Base-by-base conservation (phyloP, 1,284 basidiomycete genomes). In the Stygiomarasmius scandens region DNA sequence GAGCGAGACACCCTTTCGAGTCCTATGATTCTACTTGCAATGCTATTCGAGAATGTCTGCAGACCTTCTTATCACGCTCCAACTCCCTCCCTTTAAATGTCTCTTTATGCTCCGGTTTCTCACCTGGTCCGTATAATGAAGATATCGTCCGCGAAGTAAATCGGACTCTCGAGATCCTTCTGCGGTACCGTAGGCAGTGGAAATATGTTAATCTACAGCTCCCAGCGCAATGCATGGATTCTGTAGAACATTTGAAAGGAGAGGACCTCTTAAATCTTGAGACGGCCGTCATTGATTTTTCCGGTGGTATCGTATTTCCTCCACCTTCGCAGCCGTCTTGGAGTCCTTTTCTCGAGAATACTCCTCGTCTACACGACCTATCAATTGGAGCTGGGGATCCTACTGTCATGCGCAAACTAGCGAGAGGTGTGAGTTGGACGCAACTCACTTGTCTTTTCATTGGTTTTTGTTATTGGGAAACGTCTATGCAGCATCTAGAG, bases 21-120 rank as follows among this genome's bases (percentile, higher is more conserved):
- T 34, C 38, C 1, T 49, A 47, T 36, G 19, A 16, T 19, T n/a
- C 12, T 1, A 49, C 49, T 10, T 55, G 36, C 22, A 12, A 14
- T 12, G 32, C 24, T 19, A 44, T 55, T 14, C 27, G 36, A 32
- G 14, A 20, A 19, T 3, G 52, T 12, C 22, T 55, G 12, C 43
- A 24, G n/a, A 29, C 46, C 1, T 55, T 47, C 34, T 29, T 55
- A 12, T 8, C 19, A 12, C 16, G 24, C 14, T 47, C 54, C 19
- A 23, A 34, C 9, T n/a, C 19, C 12, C 54, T 49, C 16, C 54
- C 54, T n/a, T 27, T 55, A 4, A n/a, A 44, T 24, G 25, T 55
- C 3, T 55, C 54, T 14, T 24, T 55, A 36, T 44, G 41, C 29
- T 55, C 54, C 19, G n/a, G n/a, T n/a, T n/a, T n/a, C n/a, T n/a